Percentiles rank a stretch among this genome's conserved stretches.
These are phyloP conservation scores for Spizellomyces punctatus DNA, from an alignment of 192 early-diverging fungal species.

Conservation along the genomic window DNA sequence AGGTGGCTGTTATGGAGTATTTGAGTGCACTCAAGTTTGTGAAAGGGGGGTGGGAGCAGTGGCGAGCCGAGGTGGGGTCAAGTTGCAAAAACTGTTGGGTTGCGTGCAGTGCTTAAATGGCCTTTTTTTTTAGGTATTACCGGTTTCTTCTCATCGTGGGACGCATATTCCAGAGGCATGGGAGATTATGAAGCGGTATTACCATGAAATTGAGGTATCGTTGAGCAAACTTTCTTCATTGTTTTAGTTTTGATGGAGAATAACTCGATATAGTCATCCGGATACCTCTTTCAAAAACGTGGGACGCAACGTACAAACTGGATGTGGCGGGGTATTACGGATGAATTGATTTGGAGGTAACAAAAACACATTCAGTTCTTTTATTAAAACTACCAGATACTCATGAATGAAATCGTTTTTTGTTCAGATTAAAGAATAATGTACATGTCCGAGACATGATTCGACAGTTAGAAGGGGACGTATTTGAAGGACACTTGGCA, in stretches of 20 bases:
- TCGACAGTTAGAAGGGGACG: slow-evolving; percentile 3
- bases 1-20: slow-evolving; percentile 53
- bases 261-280: too few species aligned
- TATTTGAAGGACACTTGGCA: slow-evolving; percentile 11
- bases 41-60: slow-evolving; percentile 38
- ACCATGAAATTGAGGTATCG: slow-evolving; percentile 53
- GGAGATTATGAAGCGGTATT: slow-evolving; percentile 63
- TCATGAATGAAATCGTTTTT: slow-evolving; percentile 19
- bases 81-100: background rate
- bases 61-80: slow-evolving; percentile 41
- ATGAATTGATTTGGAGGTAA: slow-evolving; percentile 62
- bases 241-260: too few species aligned
- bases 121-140: slow-evolving; percentile 48
- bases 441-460: slow-evolving; percentile 5
- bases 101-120: background rate
- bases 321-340: slow-evolving; percentile 73
- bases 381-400: background rate
- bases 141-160: slow-evolving; percentile 58
- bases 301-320: slow-evolving; percentile 62
- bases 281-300: slow-evolving; percentile 32
- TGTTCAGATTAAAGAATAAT: slow-evolving; percentile 11
- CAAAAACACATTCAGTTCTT: slow-evolving; percentile 11
- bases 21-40: slow-evolving; percentile 71
- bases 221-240: too few species aligned
- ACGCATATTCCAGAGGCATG: slow-evolving; percentile 60